A percentile compares a stretch with the other conserved stretches of the same genome.
These are phyloP conservation scores for Thielaviopsis cerberus DNA, from an alignment of 2,329 filamentous ascomycete genomes.

Conservation along the genomic window DNA sequence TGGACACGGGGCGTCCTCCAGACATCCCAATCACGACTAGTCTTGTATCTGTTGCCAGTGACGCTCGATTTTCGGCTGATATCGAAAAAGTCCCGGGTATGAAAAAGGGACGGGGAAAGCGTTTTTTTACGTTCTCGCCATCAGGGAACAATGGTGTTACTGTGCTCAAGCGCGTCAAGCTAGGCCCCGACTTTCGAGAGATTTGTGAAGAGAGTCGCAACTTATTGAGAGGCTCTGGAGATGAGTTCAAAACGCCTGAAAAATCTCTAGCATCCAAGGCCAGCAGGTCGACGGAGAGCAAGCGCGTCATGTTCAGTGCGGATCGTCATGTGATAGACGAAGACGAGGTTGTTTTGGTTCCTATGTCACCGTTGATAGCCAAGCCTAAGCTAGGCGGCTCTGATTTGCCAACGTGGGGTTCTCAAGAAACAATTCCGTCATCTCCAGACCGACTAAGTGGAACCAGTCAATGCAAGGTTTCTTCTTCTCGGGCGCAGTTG, in stretches of 20 bases:
- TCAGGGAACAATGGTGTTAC: neutral
- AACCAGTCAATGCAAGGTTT: neutral
- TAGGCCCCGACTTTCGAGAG: neutral
- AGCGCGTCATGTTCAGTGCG: neutral
- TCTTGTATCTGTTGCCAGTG: slow-evolving; percentile 24
- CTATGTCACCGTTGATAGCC: neutral
- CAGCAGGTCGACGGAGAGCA: neutral
- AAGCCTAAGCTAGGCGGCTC: neutral
- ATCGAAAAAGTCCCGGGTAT: slow-evolving; percentile 16
- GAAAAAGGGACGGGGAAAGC: slow-evolving; percentile 6
- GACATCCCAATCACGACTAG: slow-evolving; percentile 21
- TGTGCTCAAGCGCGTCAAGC: neutral
- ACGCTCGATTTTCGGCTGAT: slow-evolving; percentile 18
- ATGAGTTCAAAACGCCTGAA: neutral
- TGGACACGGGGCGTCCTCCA: slow-evolving; percentile 21
- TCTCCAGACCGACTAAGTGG: neutral
- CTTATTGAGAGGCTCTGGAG: neutral
- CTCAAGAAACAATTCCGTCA: neutral
- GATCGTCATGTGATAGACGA: neutral
- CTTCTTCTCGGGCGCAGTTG: neutral
- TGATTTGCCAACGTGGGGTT: neutral
- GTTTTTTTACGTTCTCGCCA: slow-evolving; percentile 4
- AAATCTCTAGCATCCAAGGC: neutral
- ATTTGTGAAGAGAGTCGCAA: neutral
- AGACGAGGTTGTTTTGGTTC: neutral